These are phyloP conservation scores for Yarrowia keelungensis DNA, from an alignment of 805 yeast genomes.

Conservation along the genomic window DNA sequence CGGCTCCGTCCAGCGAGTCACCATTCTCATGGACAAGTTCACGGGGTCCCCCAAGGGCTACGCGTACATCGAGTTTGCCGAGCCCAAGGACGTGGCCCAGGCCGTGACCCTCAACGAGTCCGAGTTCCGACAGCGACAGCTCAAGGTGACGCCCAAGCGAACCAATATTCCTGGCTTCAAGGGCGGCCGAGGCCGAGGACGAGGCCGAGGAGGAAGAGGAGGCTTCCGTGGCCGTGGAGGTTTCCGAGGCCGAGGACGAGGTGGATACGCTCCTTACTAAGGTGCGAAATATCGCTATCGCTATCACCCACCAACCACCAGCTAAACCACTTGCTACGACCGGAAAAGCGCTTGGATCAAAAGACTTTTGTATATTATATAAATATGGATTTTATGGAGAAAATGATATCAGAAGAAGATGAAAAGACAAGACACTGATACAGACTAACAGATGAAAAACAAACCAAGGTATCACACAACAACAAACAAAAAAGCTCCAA, in stretches of 20 bases:
- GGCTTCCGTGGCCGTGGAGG: conserved; percentile 54
- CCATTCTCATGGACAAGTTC: conserved; percentile 72
- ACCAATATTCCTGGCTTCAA: conserved; percentile 80
- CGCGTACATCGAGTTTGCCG: conserved; percentile 86
- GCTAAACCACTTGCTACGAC: not conserved
- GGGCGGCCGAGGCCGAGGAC: conserved; percentile 61
- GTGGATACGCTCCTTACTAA: conserved; percentile 56
- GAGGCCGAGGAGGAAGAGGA: conserved; percentile 51
- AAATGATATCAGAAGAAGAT: not conserved
- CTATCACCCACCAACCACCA: not conserved
- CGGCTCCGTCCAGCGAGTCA: conserved; percentile 80
- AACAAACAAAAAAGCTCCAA: too few species aligned
- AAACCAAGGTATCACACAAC: not conserved
- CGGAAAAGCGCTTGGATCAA: conserved; percentile 2
- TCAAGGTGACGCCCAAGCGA: conserved; percentile 78
- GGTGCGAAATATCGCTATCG: not conserved
- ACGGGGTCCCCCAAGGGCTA: conserved; percentile 87
- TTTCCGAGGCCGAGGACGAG: conserved; percentile 55
- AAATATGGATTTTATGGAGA: conserved; percentile 22
- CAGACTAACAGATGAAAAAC: not conserved
- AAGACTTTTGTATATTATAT: conserved; percentile 28
- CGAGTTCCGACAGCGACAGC: conserved; percentile 68
- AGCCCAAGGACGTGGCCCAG: conserved; percentile 63
- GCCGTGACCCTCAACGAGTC: conserved; percentile 74
- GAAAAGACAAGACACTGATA: not conserved